Conservation (phyloP, 2,329 filamentous ascomycete genomes). For the Colletotrichum truncatum region DNA sequence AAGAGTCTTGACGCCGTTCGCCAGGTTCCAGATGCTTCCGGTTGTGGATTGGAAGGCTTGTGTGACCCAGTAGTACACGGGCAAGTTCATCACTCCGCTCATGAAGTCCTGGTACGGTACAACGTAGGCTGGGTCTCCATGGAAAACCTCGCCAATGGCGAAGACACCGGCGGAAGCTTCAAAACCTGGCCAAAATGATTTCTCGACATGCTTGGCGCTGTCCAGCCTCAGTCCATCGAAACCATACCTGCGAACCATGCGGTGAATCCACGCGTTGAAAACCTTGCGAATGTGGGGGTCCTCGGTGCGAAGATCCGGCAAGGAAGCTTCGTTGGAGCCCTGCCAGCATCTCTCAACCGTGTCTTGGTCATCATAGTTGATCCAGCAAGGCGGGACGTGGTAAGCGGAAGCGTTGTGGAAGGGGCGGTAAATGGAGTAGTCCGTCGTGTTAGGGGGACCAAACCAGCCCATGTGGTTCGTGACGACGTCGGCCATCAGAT, state of each 20-base stretch:
- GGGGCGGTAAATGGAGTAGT: slow-evolving; percentile 44
- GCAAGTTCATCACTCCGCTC: slow-evolving; percentile 70
- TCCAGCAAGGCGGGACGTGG: slow-evolving; percentile 65
- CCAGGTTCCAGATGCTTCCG: slow-evolving; percentile 44
- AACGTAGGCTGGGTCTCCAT: slow-evolving; percentile 61
- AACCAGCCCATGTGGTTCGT: slow-evolving; percentile 59
- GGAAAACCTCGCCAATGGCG: slow-evolving; percentile 67
- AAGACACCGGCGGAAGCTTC: slow-evolving; percentile 64
- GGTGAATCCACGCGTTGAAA: slow-evolving; percentile 67
- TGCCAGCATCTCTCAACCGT: slow-evolving; percentile 60
- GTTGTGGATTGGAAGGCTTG: slow-evolving; percentile 41
- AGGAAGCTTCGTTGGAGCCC: slow-evolving; percentile 54
- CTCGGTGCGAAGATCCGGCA: slow-evolving; percentile 71
- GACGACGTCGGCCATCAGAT: slow-evolving; percentile 70
- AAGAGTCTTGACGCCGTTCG: slow-evolving; percentile 37
- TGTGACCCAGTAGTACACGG: slow-evolving; percentile 54
- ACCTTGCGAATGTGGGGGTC: slow-evolving; percentile 55
- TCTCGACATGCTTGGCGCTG: slow-evolving; percentile 69
- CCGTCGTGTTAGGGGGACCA: slow-evolving; percentile 59
- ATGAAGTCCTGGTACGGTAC: slow-evolving; percentile 62
- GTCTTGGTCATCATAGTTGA: slow-evolving; percentile 61
- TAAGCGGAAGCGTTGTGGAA: slow-evolving; percentile 66
- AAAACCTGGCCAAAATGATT: slow-evolving; percentile 66
- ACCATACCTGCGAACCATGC: slow-evolving; percentile 66
- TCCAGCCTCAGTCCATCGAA: slow-evolving; percentile 72